phyloP scores from a whole-genome alignment of 805 yeast genomes.

The Kuraishia molischiana region DNA sequence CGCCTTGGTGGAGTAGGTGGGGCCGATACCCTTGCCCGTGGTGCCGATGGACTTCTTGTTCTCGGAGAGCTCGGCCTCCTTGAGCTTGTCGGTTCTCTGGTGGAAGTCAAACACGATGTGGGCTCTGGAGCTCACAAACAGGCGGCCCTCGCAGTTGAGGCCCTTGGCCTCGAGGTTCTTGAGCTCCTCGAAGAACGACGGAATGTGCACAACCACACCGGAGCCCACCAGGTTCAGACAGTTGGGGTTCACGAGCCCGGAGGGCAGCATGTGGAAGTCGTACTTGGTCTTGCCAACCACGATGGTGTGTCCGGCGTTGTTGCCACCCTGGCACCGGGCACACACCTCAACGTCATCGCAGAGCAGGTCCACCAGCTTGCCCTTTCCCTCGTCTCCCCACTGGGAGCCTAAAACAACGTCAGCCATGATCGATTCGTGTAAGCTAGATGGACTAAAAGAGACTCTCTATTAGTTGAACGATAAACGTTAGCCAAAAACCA shows the following conservation, averaged over 20 bases:
- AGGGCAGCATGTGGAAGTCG: conserved; percentile 98
- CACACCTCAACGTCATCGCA: conserved; percentile 95
- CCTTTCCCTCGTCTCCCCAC: conserved; percentile 99
- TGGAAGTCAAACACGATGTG: conserved; percentile 97
- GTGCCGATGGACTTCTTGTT: conserved; percentile 90
- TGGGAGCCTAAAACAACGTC: conserved; percentile 96
- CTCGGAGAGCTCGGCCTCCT: conserved; percentile 80
- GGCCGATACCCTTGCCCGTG: conserved; percentile 98
- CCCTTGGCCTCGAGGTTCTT: conserved; percentile 78
- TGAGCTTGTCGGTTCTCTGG: conserved; percentile 90
- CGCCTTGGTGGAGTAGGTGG: conserved; percentile 94
- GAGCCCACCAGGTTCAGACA: conserved; percentile 88
- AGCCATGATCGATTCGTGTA: conserved; percentile 35
- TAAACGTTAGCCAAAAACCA: no score
- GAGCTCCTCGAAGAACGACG: conserved; percentile 85
- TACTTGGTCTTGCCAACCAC: conserved; percentile 83
- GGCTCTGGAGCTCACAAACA: conserved; percentile 87
- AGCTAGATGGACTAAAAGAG: no score
- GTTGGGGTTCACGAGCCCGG: conserved; percentile 92
- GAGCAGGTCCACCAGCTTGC: conserved; percentile 88
- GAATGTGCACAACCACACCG: conserved; percentile 94
- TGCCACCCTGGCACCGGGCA: conserved; percentile 98
- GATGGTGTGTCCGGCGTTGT: conserved; percentile 98
- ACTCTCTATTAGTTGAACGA: no score
- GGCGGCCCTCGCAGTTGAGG: conserved; percentile 59